Base-by-base conservation (phyloP, 495 filamentous ascomycete genomes). In the Daldinia vernicosa region DNA sequence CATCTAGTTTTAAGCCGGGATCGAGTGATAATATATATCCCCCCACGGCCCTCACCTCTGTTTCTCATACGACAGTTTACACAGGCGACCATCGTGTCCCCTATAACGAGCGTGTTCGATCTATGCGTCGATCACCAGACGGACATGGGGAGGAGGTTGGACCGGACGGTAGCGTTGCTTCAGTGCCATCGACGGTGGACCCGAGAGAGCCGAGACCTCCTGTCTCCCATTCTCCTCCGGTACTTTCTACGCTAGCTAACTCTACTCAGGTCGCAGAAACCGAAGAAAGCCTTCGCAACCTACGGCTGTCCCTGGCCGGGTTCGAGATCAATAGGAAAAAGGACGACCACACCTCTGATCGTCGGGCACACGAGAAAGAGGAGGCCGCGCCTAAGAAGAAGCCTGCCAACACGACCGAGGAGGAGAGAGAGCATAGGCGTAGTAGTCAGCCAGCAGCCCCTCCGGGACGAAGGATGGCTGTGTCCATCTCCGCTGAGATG, bases 311-410 rank as follows among this genome's bases (percentile, higher is more conserved):
- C 3, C 0, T 11, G 17, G 19, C 9, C 3, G 19, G 43, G 5
- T 22, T 24, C 11, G 17, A 19, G 43, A 12, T 9, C 7, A 5
- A 24, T 6, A 6, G 1, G 19, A 6, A 1, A 0, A 24, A 50
- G 6, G 30, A 60, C 37, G 53, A 64, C 22, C 6, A 27, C 56
- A 45, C 50, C 5, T 56, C 28, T 8, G 64, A 72, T 33, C 69
- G 63, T 11, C 54, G 33, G 6, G 63, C 45, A 30, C 51, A 54
- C 37, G 27, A 28, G 19, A 6, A 1, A 4, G 19, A 67, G n/a
- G n/a, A 60, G 11, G 60, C 39, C 6, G 33, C 2, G 1, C 32
- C 17, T 28, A 50, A 51, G 30, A 53, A 50, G 39, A 24, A 26
- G 30, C 39, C 19, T 6, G 3, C 19, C 4, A 61, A 72, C 55